Evolutionary conservation across 2,329 filamentous ascomycete genomes (phyloP).

Genomic region (Xylariaceae sp.): DNA sequence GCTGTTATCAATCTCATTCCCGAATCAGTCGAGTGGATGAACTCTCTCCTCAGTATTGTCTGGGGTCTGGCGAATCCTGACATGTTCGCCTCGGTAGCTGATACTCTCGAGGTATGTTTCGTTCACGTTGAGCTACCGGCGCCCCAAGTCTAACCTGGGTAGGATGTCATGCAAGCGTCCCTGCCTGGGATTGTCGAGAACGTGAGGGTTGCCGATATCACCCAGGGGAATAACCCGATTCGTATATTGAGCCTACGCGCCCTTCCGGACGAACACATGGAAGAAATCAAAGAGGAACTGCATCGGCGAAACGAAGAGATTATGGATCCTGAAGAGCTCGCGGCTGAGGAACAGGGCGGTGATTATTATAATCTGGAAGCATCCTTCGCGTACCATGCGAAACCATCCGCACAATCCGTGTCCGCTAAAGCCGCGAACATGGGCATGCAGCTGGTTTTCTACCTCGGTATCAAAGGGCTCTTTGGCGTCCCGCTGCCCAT

Average conservation of each 20-base stretch:
- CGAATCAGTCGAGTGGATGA: constrained; percentile 95
- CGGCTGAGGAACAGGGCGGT: constrained; percentile 83
- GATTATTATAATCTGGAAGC: constrained; percentile 92
- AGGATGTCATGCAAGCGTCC: constrained; percentile 93
- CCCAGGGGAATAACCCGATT: constrained; percentile 86
- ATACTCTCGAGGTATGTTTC: constrained; percentile 63
- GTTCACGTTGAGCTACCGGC: neutral
- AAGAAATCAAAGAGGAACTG: constrained; percentile 76
- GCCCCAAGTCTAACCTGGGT: constrained; percentile 20
- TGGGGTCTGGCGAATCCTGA: constrained; percentile 95
- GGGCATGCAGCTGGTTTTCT: constrained; percentile 96
- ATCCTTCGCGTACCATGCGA: constrained; percentile 85
- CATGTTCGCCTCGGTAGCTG: constrained; percentile 88
- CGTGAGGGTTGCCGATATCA: constrained; percentile 90
- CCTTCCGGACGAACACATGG: constrained; percentile 75
- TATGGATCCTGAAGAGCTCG: constrained; percentile 82
- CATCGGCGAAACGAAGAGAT: constrained; percentile 72
- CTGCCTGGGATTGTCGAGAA: constrained; percentile 90
- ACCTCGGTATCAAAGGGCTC: constrained; percentile 81
- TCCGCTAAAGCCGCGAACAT: constrained; percentile 87
- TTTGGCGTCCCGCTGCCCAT: constrained; percentile 86
- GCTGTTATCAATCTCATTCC: constrained; percentile 86
- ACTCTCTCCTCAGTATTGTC: constrained; percentile 74
- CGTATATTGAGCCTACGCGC: constrained; percentile 83
- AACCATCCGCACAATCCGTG: constrained; percentile 64